Conservation (phyloP, 768 basidiomycete species). For the Amyloporia xantha region DNA sequence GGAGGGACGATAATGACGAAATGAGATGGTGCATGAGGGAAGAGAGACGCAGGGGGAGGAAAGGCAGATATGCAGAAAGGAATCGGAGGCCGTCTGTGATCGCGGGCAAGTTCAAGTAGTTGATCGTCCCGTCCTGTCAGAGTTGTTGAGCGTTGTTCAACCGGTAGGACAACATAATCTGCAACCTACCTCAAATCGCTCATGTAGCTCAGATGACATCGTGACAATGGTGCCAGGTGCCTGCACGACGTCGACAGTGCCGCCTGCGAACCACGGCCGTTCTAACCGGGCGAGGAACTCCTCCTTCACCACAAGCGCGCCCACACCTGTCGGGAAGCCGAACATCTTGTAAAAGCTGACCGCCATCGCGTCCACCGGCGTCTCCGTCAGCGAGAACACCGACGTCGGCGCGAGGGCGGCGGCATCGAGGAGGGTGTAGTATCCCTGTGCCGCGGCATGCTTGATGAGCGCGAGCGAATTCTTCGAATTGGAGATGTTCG, state of each 20-base stretch:
- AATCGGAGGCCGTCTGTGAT: constrained; percentile 74
- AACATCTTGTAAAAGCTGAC: constrained; percentile 90
- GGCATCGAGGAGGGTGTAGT: constrained; percentile 72
- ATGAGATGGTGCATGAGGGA: constrained; percentile 59
- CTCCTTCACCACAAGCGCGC: constrained; percentile 70
- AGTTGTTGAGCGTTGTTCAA: neutral
- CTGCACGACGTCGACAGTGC: constrained; percentile 77
- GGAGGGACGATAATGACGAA: constrained; percentile 45
- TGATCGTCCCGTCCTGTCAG: constrained; percentile 77
- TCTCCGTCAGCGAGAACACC: constrained; percentile 54
- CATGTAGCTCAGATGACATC: constrained; percentile 48
- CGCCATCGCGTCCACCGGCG: constrained; percentile 75
- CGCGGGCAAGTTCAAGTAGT: constrained; percentile 72
- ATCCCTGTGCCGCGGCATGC: constrained; percentile 63
- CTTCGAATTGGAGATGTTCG: constrained; percentile 77
- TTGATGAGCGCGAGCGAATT: constrained; percentile 56
- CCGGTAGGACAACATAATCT: neutral
- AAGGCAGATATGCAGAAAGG: constrained; percentile 71
- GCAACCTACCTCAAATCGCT: constrained; percentile 67
- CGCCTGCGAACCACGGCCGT: constrained; percentile 82
- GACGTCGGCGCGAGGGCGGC: constrained; percentile 77
- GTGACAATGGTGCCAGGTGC: constrained; percentile 71
- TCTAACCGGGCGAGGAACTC: constrained; percentile 53
- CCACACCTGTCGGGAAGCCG: constrained; percentile 80
- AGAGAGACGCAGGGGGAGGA: constrained; percentile 70